Evolutionary conservation across 2,329 filamentous ascomycete species (phyloP), one percentile per base, ranked within the genome.

Genomic region (Metarhizium sp.): DNA sequence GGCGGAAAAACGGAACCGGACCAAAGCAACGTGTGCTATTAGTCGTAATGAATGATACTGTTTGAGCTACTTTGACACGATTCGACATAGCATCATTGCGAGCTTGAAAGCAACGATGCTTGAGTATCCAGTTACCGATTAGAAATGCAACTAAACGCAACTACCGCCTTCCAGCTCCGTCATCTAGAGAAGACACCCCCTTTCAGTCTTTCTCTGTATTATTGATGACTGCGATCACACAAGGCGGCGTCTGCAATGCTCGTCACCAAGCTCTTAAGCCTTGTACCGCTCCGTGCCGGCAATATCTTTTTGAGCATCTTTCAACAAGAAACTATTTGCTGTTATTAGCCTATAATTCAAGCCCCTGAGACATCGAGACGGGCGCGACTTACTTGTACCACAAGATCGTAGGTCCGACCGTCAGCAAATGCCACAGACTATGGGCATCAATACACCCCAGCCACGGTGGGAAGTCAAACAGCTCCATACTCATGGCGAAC

Each of bases 401-500:
- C 76, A 95, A 80, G 51, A 94, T 76, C 0, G 90, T 90, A 10
- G 94, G 94, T 36, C 81, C 80, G 52, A 99, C 92, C 0, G 94
- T 99, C 55, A 92, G 90, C 59, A 96, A 69, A 78, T 99, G 94
- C 94, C 94, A 99, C 59, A 99, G 71, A 65, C 89, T 92, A 73
- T 99, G 94, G 4, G 94, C 94, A 77, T 99, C 94, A 52, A 99
- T 72, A 69, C 87, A 84, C 7, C 90, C 88, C 69, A 81, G 78
- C 73, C 88, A 79, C 2, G 94, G 94, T 54, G 94, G 83, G 65
- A 99, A 99, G 71, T 99, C 94, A 60, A 97, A 82, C 63, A 99
- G 70, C 75, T 99, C 94, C 70, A 99, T 77, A 70, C 92, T 92
- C 94, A 99, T 99, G 40, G 89, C 91, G 67, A 92, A 75, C 63